Conservation (phyloP, 805 yeast species). For the Novakomyces olei region DNA sequence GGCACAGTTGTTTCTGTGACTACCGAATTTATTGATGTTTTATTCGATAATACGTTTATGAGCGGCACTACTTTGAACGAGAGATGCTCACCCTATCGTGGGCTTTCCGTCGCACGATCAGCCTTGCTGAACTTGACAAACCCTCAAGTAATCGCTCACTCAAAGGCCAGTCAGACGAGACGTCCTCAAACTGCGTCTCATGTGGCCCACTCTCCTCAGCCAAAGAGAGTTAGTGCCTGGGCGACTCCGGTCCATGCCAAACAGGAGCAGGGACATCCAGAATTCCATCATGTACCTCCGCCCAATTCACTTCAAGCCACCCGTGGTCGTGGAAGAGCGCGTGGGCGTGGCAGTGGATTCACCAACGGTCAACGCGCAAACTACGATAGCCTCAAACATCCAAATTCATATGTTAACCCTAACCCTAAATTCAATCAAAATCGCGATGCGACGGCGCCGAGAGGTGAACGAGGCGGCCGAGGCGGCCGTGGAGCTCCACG, state of each 20-base stretch:
- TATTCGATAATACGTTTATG: slow-evolving; percentile 64
- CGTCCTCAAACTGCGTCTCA: slow-evolving; percentile 1
- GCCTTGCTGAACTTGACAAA: slow-evolving; percentile 66
- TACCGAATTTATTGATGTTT: slow-evolving; percentile 30
- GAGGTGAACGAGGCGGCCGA: no score
- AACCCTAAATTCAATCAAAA: no score
- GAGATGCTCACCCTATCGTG: slow-evolving; percentile 54
- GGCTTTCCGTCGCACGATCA: slow-evolving; percentile 61
- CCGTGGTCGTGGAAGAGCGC: neutral
- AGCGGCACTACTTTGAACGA: slow-evolving; percentile 72
- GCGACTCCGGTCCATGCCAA: neutral
- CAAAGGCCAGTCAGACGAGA: neutral
- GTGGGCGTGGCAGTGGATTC: neutral
- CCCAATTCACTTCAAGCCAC: neutral
- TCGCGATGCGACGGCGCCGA: no score
- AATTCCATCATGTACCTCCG: neutral
- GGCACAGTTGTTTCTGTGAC: slow-evolving; percentile 68
- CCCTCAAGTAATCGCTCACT: slow-evolving; percentile 5
- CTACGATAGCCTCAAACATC: no score
- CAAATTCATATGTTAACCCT: no score
- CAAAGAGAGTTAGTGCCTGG: neutral
- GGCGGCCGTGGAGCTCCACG: no score
- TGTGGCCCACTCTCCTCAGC: neutral
- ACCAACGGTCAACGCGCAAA: no score
- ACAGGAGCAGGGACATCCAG: neutral